Conservation (phyloP, 768 basidiomycete genomes). For the Glaciozyma martinii region DNA sequence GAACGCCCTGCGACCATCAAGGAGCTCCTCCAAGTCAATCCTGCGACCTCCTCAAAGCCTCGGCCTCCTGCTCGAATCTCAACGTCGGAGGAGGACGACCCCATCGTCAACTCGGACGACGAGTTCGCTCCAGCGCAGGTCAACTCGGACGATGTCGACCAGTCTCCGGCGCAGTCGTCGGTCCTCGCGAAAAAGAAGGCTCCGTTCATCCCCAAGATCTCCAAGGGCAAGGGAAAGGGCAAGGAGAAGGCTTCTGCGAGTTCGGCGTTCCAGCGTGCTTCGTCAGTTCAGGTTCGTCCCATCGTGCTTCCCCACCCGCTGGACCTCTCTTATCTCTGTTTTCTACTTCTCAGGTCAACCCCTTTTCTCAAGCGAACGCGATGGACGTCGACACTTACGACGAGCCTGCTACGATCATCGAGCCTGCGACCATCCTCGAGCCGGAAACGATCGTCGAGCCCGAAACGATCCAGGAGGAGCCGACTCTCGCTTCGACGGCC, state of each 20-base stretch:
- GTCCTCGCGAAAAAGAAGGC: not conserved
- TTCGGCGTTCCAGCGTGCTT: not conserved
- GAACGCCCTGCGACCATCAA: not conserved
- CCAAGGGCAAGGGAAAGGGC: not conserved
- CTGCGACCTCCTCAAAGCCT: not conserved
- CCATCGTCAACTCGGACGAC: constrained; percentile 3
- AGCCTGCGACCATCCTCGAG: not conserved
- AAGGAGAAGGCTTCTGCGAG: not conserved
- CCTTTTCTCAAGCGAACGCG: not conserved
- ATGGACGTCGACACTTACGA: constrained; percentile 2
- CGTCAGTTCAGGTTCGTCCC: not conserved
- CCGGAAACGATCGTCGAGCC: not conserved
- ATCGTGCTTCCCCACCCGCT: not conserved
- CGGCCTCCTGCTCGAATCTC: not conserved
- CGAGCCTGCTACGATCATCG: not conserved
- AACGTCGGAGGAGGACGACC: not conserved
- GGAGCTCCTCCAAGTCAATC: constrained; percentile 1
- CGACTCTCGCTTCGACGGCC: not conserved
- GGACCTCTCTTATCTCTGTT: too few species aligned
- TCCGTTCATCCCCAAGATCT: not conserved
- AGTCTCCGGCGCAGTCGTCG: not conserved
- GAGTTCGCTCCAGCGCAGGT: too few species aligned
- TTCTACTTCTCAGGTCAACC: not conserved
- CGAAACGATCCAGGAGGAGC: not conserved
- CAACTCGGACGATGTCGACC: not conserved